These are phyloP conservation scores for Rugiboletus extremiorientalis DNA, from an alignment of 1,284 basidiomycete genomes.

Conservation along the genomic window DNA sequence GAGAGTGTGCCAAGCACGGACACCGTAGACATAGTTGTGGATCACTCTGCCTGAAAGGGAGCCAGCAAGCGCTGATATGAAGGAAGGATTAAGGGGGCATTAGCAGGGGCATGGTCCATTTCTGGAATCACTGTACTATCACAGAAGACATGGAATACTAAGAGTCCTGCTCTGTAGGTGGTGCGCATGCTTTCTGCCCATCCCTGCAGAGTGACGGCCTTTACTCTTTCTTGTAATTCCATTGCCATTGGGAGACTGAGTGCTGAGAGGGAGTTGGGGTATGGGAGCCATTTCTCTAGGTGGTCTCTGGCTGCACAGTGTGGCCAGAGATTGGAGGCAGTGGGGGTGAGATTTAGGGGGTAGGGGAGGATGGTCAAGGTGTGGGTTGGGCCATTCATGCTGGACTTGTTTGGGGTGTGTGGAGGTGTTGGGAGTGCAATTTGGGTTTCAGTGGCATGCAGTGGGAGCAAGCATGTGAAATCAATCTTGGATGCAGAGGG, in stretches of 20 bases:
- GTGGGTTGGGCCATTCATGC: too few relatives aligned
- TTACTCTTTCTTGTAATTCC: not conserved
- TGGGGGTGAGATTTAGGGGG: not conserved
- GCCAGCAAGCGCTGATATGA: not conserved
- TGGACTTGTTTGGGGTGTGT: too few relatives aligned
- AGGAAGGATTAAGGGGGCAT: fast-evolving
- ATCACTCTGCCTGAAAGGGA: not conserved
- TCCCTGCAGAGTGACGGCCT: not conserved
- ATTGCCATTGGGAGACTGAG: not conserved
- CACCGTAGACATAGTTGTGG: not conserved
- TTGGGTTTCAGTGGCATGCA: not conserved
- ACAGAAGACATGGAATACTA: not conserved
- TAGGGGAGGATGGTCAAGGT: not conserved
- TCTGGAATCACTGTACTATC: not conserved
- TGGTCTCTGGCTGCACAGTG: not conserved
- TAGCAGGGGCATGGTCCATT: fast-evolving
- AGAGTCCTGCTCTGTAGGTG: not conserved
- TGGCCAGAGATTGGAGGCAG: not conserved
- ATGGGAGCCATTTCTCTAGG: not conserved
- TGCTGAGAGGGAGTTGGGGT: not conserved
- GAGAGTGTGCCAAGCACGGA: not conserved
- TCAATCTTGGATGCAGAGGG: not conserved
- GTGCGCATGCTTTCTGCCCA: not conserved
- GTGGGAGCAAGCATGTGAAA: not conserved
- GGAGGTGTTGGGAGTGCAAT: too few relatives aligned